These are phyloP conservation scores for Hydnomerulius pinastri DNA, from an alignment of 768 basidiomycete genomes.

Conservation along the genomic window DNA sequence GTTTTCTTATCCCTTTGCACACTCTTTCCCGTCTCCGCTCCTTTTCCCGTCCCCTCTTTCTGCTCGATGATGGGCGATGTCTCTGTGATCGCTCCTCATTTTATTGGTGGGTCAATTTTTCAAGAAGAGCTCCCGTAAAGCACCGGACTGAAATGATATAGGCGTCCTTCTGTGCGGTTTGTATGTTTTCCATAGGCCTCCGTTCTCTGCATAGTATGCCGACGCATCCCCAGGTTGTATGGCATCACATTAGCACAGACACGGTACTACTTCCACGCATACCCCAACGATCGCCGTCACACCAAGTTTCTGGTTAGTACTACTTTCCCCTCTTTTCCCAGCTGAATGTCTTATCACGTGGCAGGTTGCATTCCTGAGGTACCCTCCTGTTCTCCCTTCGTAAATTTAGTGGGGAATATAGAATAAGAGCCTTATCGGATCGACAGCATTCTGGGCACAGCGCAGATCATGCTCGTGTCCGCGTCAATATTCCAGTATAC, in stretches of 20 bases:
- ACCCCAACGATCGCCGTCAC: constrained; percentile 27
- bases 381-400: not conserved
- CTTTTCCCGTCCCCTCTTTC: not conserved
- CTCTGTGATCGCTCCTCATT: constrained; percentile 28
- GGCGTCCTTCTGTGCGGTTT: constrained; percentile 35
- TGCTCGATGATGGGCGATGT: constrained; percentile 17
- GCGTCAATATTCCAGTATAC: constrained; percentile 35
- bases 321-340: not conserved
- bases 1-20: not conserved
- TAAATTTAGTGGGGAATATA: not conserved
- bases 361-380: constrained; percentile 34
- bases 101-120: constrained; percentile 19
- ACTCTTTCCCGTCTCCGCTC: not conserved
- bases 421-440: constrained; percentile 3
- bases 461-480: constrained; percentile 30
- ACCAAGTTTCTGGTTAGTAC: constrained; percentile 35
- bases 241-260: constrained; percentile 38
- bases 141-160: constrained; percentile 11
- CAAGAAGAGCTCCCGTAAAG: not conserved
- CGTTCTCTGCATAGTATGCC: not conserved
- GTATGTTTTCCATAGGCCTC: constrained; percentile 16
- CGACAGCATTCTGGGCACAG: constrained; percentile 27
- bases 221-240: constrained; percentile 27
- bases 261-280: constrained; percentile 35
- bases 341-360: not conserved